A percentile compares a stretch with the other conserved stretches of the same genome.
Conservation (phyloP, 2,329 filamentous ascomycete genomes). For the Fusarium globosum region DNA sequence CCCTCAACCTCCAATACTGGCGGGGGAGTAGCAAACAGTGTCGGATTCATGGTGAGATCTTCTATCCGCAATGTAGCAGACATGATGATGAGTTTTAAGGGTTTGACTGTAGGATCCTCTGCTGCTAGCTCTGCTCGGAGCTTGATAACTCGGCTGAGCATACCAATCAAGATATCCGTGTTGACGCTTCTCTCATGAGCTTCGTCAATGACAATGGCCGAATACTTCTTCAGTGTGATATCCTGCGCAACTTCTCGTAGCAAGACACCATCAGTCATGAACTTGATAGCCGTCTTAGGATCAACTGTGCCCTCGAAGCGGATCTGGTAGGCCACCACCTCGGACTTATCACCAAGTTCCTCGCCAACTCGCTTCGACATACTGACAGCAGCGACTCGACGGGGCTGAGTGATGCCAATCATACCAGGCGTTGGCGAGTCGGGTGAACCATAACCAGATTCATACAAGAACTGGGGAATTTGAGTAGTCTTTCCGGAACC, state of each 20-base stretch:
- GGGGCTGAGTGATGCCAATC: slow-evolving; percentile 94
- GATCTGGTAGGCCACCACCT: slow-evolving; percentile 90
- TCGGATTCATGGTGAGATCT: slow-evolving; percentile 87
- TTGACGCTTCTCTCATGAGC: slow-evolving; percentile 98
- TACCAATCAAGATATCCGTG: slow-evolving; percentile 97
- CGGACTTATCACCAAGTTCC: slow-evolving; percentile 82
- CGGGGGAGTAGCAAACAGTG: slow-evolving; percentile 80
- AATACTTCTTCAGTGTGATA: slow-evolving; percentile 89
- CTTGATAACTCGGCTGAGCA: slow-evolving; percentile 92
- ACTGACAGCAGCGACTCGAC: slow-evolving; percentile 93
- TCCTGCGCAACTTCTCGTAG: slow-evolving; percentile 92
- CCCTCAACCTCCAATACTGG: slow-evolving; percentile 92
- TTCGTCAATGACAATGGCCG: slow-evolving; percentile 93
- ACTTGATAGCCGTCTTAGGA: slow-evolving; percentile 89
- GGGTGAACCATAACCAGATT: slow-evolving; percentile 87
- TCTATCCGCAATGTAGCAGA: slow-evolving; percentile 92
- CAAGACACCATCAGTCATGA: slow-evolving; percentile 98
- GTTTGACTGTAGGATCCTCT: slow-evolving; percentile 77
- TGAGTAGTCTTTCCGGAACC: slow-evolving; percentile 99
- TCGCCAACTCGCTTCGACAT: slow-evolving; percentile 93
- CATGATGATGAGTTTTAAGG: slow-evolving; percentile 97
- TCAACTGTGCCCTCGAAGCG: slow-evolving; percentile 89
- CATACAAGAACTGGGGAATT: slow-evolving; percentile 94
- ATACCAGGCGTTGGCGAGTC: slow-evolving; percentile 86
- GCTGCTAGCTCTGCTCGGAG: slow-evolving; percentile 79